Percentiles rank a stretch among this genome's conserved stretches.
Evolutionary conservation across 257 asterid species (phyloP).

Genomic region (Fraxinus quadrangulata): DNA sequence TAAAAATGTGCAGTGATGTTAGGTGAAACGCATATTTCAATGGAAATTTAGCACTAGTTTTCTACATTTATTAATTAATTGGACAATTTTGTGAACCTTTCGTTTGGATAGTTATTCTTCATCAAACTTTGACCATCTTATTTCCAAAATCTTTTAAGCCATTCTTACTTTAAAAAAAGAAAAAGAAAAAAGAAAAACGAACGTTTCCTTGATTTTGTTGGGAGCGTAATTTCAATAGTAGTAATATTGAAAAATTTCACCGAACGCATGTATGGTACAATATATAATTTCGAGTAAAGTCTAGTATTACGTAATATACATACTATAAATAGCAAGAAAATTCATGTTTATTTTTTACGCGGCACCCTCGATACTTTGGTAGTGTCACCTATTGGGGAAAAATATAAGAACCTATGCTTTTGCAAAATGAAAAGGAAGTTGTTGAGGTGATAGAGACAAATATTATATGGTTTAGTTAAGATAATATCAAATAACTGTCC

Average conservation of each 20-base stretch:
- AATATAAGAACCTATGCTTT: too few species aligned
- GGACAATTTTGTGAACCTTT: background rate
- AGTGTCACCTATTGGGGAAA: background rate
- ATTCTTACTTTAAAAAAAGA: too few species aligned
- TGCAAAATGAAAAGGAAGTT: too few species aligned
- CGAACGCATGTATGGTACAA: background rate
- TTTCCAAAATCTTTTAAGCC: background rate
- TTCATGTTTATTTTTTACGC: background rate
- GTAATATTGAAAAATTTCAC: background rate
- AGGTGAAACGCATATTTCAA: background rate
- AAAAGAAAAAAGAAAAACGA: too few species aligned
- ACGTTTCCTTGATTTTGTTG: background rate
- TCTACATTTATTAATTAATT: background rate
- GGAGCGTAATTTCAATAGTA: background rate
- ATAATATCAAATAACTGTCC: rapidly evolving
- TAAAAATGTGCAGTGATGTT: background rate
- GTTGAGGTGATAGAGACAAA: too few species aligned
- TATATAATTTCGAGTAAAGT: background rate
- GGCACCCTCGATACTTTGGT: background rate
- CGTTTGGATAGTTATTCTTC: background rate
- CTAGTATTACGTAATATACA: too few species aligned
- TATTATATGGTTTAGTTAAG: too few species aligned
- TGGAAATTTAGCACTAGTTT: background rate
- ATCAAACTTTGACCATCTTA: background rate
- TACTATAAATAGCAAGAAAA: background rate